These are phyloP conservation scores for Entomophthora muscae DNA, from an alignment of 371 early-diverging fungal genomes.

Conservation along the genomic window DNA sequence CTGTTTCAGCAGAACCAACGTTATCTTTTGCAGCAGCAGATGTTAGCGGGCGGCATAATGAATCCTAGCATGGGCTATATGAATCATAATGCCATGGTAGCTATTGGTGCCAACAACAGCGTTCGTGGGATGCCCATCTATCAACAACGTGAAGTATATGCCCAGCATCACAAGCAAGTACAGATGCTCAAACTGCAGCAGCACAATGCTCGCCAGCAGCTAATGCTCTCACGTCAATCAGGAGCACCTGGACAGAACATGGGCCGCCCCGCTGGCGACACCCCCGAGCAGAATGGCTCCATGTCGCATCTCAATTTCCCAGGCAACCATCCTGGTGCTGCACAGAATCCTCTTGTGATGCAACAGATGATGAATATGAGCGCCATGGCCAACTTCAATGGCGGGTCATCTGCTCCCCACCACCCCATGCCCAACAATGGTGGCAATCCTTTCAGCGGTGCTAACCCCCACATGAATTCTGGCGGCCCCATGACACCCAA, in stretches of 20 bases:
- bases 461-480: background rate
- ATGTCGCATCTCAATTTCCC: constrained; percentile 2
- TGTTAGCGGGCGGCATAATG: background rate
- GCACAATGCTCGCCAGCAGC: constrained; percentile 3
- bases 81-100: background rate
- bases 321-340: constrained; percentile 3
- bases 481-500: background rate
- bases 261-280: background rate
- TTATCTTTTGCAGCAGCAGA: background rate
- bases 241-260: background rate
- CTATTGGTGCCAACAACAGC: background rate
- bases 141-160: constrained; percentile 3
- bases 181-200: constrained; percentile 6
- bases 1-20: constrained; percentile 7
- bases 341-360: constrained; percentile 5
- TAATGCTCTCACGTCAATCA: constrained; percentile 1
- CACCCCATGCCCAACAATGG: background rate
- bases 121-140: background rate
- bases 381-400: constrained; percentile 1
- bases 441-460: background rate
- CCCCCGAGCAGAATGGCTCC: background rate
- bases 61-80: background rate
- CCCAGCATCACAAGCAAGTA: constrained; percentile 7
- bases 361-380: constrained; percentile 4
- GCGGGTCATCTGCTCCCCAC: background rate